phyloP scores from a whole-genome alignment of 2,329 filamentous ascomycete genomes.

The Paecilomyces niveus region DNA sequence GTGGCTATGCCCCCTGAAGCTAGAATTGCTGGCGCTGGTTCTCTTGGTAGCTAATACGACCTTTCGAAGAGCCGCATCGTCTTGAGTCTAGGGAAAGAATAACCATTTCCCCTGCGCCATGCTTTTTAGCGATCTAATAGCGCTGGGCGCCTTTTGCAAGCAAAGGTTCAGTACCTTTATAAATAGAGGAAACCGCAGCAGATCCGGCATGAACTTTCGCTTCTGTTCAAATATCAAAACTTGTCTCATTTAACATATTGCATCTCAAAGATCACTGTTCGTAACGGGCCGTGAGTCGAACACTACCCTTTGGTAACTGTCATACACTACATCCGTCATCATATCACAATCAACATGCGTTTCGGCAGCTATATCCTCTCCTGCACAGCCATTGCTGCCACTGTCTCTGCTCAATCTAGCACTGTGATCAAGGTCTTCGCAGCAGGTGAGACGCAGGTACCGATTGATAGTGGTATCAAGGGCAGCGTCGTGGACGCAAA shows the following conservation, averaged over 20 bases:
- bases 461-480: background rate
- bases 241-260: background rate
- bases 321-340: background rate
- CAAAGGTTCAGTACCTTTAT: background rate
- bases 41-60: background rate
- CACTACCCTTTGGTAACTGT: background rate
- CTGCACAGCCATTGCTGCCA: background rate
- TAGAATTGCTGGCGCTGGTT: background rate
- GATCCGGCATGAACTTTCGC: background rate
- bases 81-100: background rate
- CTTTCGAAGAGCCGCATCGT: background rate
- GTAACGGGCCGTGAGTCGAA: background rate
- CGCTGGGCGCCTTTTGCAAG: background rate
- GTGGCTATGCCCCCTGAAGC: background rate
- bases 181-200: background rate
- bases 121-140: background rate
- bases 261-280: background rate
- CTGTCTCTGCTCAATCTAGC: conserved; percentile 3
- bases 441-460: conserved; percentile 2
- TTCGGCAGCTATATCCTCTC: background rate
- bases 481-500: conserved; percentile 12
- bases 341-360: background rate
- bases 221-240: background rate
- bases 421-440: conserved; percentile 9
- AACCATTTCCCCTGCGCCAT: background rate